Evolutionary conservation across 805 yeast genomes (phyloP).

Genomic region (Zygoascus biomembranicola): DNA sequence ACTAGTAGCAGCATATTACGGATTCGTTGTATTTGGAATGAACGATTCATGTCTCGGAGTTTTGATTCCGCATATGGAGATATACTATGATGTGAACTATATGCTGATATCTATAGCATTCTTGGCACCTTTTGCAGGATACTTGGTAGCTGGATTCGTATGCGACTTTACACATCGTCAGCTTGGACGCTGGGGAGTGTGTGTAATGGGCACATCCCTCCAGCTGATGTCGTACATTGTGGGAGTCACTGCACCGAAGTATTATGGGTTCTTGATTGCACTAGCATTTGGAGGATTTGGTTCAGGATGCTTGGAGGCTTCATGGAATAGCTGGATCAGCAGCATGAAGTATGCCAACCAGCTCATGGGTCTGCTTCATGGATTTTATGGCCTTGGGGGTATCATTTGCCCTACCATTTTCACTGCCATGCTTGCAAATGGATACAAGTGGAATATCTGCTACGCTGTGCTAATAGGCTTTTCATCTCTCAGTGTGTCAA

Average conservation of each 20-base stretch:
- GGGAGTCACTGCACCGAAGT: constrained; percentile 35
- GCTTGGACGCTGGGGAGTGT: constrained; percentile 43
- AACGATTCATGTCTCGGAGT: constrained; percentile 57
- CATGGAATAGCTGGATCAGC: constrained; percentile 41
- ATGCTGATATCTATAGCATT: constrained; percentile 42
- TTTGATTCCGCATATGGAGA: constrained; percentile 43
- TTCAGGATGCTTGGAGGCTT: constrained; percentile 47
- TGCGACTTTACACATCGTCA: constrained; percentile 35
- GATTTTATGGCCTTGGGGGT: constrained; percentile 65
- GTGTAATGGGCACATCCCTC: constrained; percentile 28
- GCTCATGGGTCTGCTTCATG: constrained; percentile 57
- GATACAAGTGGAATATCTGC: constrained; percentile 45
- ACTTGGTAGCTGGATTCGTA: constrained; percentile 42
- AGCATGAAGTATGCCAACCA: constrained; percentile 46
- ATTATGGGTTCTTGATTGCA: constrained; percentile 31
- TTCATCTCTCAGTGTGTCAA: constrained; percentile 27
- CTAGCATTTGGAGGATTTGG: constrained; percentile 44
- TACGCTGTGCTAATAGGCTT: constrained; percentile 41
- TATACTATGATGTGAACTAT: constrained; percentile 41
- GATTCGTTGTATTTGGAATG: constrained; percentile 43
- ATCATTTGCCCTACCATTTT: constrained; percentile 60
- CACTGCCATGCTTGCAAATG: constrained; percentile 43
- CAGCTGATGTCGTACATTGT: constrained; percentile 34
- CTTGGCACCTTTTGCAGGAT: constrained; percentile 46
- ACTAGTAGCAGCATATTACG: constrained; percentile 12